Base-by-base conservation (phyloP, 2,329 filamentous ascomycete genomes). In the Penicillium aurantiogriseum region DNA sequence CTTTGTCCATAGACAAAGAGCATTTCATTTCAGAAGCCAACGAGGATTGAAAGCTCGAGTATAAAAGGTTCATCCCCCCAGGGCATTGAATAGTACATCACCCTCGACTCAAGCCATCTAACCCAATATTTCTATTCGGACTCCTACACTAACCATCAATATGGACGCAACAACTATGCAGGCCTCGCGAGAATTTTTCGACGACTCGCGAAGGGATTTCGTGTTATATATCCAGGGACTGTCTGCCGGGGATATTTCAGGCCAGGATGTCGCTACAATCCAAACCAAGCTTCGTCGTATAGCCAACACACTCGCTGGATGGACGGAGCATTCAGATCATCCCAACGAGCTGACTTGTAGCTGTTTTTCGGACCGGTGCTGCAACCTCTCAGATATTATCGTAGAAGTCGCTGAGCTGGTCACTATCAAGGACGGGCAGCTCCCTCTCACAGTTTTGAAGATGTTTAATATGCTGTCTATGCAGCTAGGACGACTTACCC, bases 381-480 rank as follows among this genome's bases (percentile, higher is more conserved):
- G 10, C n/a, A 46, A 27, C 10, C 8, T 53, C 11, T 44, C 51
- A n/a, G 31, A 10, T 21, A 13, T 46, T n/a, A n/a, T 53, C 7
- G 5, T 19, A 38, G 17, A 53, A 10, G 23, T 53, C 17, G 23
- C 42, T 38, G 31, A 38, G 21, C 11, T 21, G 23, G n/a, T 38
- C 21, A 47, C 17, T 38, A 36, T 47, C 8, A 19, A 25, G 15
- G 29, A 27, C 19, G 49, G 25, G 5, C 10, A 25, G 17, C 19
- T 53, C n/a, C 42, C 51, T 21, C n/a, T 29, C n/a, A 21, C 29
- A 5, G 15, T 19, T 3, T 15, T 29, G 40, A 53, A 53, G 8
- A 53, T 53, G n/a, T 29, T 36, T 9, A 11, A 29, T 36, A 53
- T 53, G 51, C 25, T 53, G 17, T 42, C 23, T 45, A 29, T 53